Percentiles rank a stretch among this genome's conserved stretches.
Evolutionary conservation across 495 filamentous ascomycete genomes (phyloP).

Genomic region (Podospora bellae-mahoneyi): DNA sequence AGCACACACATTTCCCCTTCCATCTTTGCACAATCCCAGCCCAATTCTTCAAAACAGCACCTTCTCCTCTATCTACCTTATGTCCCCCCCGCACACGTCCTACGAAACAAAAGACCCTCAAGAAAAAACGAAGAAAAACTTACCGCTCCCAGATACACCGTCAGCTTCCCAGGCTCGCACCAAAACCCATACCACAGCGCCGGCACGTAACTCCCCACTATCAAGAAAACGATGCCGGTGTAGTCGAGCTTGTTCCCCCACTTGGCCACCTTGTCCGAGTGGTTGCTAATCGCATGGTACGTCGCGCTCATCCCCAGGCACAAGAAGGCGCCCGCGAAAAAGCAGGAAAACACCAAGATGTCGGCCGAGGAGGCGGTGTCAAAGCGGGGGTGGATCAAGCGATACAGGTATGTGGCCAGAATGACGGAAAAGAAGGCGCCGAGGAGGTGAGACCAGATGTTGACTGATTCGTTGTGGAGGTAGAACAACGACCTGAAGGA

Average conservation of each 20-base stretch:
- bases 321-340: conserved; percentile 69
- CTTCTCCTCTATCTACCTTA: not conserved
- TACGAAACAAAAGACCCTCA: not conserved
- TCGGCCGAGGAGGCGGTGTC: conserved; percentile 61
- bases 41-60: too few relatives aligned
- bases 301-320: conserved; percentile 85
- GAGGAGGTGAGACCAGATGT: conserved; percentile 86
- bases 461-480: conserved; percentile 85
- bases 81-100: not conserved
- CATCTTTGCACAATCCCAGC: not conserved
- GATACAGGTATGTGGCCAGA: conserved; percentile 33
- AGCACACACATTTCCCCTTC: not conserved
- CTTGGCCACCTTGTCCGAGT: conserved; percentile 39
- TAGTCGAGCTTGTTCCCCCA: conserved; percentile 72
- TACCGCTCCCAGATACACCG: conserved; percentile 72
- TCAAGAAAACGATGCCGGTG: conserved; percentile 83
- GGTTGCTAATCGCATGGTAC: conserved; percentile 51
- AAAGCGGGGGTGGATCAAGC: conserved; percentile 61
- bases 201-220: conserved; percentile 83
- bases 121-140: conserved; percentile 17
- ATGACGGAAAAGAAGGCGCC: conserved; percentile 52
- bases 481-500: conserved; percentile 37
- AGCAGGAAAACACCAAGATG: conserved; percentile 68
- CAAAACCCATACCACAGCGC: conserved; percentile 85
- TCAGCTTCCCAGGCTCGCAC: conserved; percentile 58